Percentiles rank a stretch among this genome's conserved stretches.
Evolutionary conservation across 2,329 filamentous ascomycete species (phyloP).

Genomic region (Aspergillus tubingensis): DNA sequence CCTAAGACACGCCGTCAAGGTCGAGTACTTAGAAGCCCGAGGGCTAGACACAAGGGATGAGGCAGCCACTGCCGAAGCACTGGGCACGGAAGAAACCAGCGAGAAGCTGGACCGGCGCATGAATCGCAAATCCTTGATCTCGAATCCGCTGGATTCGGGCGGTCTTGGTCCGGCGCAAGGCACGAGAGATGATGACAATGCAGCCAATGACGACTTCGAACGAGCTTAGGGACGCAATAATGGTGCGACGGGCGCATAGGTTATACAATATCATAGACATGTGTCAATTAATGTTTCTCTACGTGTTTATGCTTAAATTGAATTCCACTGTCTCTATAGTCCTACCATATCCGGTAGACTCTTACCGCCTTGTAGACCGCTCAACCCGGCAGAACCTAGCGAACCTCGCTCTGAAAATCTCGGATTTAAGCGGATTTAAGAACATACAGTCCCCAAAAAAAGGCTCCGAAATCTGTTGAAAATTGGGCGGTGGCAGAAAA

Average conservation of each 20-base stretch:
- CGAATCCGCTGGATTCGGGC: constrained; percentile 55
- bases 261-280: constrained; percentile 26
- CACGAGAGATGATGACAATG: constrained; percentile 35
- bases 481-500: too few species aligned
- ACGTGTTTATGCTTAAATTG: too few species aligned
- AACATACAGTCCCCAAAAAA: too few species aligned
- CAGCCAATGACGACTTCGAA: constrained; percentile 51
- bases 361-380: not conserved
- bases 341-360: too few species aligned
- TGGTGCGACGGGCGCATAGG: constrained; percentile 18
- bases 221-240: constrained; percentile 34
- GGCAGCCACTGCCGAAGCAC: constrained; percentile 29
- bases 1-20: constrained; percentile 44
- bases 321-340: too few species aligned
- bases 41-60: constrained; percentile 36
- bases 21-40: constrained; percentile 47
- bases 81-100: constrained; percentile 47
- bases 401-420: too few species aligned
- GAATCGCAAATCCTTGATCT: constrained; percentile 59
- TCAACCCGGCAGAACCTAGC: too few species aligned
- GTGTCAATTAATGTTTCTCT: constrained; percentile 11
- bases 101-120: constrained; percentile 58
- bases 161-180: constrained; percentile 45
- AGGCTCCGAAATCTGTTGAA: too few species aligned
- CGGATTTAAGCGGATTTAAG: too few species aligned